phyloP scores from a whole-genome alignment of 768 basidiomycete species.

The Russula sp. region DNA sequence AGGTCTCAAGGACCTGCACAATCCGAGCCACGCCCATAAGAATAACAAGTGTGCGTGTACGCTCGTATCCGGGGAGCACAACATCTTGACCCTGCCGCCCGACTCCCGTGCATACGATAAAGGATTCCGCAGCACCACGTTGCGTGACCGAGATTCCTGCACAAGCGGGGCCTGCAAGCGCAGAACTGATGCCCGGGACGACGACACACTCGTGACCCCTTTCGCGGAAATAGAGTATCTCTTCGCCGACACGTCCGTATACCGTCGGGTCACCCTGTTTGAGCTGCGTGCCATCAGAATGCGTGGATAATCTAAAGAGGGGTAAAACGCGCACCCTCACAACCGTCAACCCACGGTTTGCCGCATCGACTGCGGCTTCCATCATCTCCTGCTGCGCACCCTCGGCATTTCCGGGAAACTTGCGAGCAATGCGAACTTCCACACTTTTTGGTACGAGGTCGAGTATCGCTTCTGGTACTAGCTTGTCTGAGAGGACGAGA shows the following conservation, averaged over 20 bases:
- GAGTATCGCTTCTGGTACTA: slow-evolving; percentile 87
- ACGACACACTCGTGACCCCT: slow-evolving; percentile 82
- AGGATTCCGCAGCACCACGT: slow-evolving; percentile 86
- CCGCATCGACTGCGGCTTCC: slow-evolving; percentile 84
- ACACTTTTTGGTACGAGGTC: slow-evolving; percentile 72
- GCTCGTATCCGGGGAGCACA: slow-evolving; percentile 82
- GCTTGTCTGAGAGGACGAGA: slow-evolving; percentile 92
- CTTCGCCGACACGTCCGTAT: slow-evolving; percentile 93
- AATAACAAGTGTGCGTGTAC: slow-evolving; percentile 74
- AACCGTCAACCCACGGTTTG: slow-evolving; percentile 74
- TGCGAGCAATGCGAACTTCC: slow-evolving; percentile 85
- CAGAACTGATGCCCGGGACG: slow-evolving; percentile 87
- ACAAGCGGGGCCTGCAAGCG: slow-evolving; percentile 84
- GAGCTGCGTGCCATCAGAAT: slow-evolving; percentile 46
- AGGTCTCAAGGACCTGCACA: slow-evolving; percentile 60
- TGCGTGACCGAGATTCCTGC: slow-evolving; percentile 94
- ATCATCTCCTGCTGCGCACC: slow-evolving; percentile 94
- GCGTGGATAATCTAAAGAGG: background rate
- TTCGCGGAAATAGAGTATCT: slow-evolving; percentile 86
- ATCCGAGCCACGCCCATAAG: slow-evolving; percentile 96
- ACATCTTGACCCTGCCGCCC: slow-evolving; percentile 82
- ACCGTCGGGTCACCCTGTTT: slow-evolving; percentile 98
- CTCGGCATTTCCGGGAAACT: slow-evolving; percentile 97
- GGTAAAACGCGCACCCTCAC: slow-evolving; percentile 61
- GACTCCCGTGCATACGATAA: slow-evolving; percentile 92